These are phyloP conservation scores for Dichomitus squalens DNA, from an alignment of 1,284 basidiomycete genomes.

Conservation along the genomic window DNA sequence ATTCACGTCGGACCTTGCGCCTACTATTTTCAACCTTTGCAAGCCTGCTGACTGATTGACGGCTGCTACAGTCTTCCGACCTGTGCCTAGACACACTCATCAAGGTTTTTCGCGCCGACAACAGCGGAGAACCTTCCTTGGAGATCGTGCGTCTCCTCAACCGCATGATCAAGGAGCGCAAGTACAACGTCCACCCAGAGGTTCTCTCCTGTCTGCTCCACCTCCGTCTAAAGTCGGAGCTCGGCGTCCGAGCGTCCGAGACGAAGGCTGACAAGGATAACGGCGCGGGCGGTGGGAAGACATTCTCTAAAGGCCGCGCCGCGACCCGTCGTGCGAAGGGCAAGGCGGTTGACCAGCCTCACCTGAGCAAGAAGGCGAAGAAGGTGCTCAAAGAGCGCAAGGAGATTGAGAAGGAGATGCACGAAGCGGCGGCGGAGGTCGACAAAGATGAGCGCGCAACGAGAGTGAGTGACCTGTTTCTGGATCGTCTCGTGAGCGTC, in stretches of 20 bases:
- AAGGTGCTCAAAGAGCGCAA: constrained; percentile 82
- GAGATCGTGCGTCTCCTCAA: constrained; percentile 92
- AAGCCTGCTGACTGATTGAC: constrained; percentile 6
- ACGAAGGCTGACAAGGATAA: constrained; percentile 61
- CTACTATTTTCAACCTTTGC: neutral
- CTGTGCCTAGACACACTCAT: constrained; percentile 83
- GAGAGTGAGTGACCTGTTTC: constrained; percentile 51
- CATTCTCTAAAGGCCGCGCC: constrained; percentile 51
- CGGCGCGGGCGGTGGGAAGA: constrained; percentile 31
- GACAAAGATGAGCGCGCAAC: constrained; percentile 89
- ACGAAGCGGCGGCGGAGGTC: constrained; percentile 93
- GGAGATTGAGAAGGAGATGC: constrained; percentile 87
- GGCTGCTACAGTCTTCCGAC: constrained; percentile 63
- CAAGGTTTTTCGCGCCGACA: constrained; percentile 80
- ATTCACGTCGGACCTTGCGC: constrained; percentile 7
- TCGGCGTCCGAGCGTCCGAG: constrained; percentile 78
- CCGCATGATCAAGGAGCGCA: constrained; percentile 94
- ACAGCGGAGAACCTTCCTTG: constrained; percentile 79
- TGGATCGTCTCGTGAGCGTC: constrained; percentile 2
- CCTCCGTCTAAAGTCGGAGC: constrained; percentile 87
- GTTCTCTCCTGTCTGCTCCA: constrained; percentile 86
- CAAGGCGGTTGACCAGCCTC: constrained; percentile 63
- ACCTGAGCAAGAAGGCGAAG: constrained; percentile 87
- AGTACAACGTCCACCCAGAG: constrained; percentile 88
- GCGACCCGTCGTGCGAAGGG: constrained; percentile 54